phyloP scores from a whole-genome alignment of 768 basidiomycete genomes.

The Pilatotrama ljubarskyi region DNA sequence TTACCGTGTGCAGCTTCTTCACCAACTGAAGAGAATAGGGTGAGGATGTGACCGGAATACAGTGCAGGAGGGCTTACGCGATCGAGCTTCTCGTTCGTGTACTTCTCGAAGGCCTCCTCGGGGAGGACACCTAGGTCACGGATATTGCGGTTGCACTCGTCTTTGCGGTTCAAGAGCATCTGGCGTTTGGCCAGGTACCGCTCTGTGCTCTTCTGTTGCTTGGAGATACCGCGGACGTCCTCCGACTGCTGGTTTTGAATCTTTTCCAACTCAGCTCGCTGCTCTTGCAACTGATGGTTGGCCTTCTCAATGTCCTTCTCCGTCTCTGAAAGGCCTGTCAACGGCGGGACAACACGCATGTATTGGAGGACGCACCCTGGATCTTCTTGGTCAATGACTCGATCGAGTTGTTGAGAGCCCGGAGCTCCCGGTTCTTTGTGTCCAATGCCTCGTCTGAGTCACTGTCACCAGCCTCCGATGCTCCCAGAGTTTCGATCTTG shows the following conservation, averaged over 20 bases:
- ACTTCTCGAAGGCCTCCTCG: slow-evolving; percentile 97
- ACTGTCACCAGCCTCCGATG: slow-evolving; percentile 54
- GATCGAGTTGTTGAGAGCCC: slow-evolving; percentile 65
- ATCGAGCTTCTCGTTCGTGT: slow-evolving; percentile 85
- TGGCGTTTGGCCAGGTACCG: slow-evolving; percentile 91
- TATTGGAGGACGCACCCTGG: slow-evolving; percentile 43
- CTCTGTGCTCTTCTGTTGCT: slow-evolving; percentile 93
- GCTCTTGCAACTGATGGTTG: slow-evolving; percentile 63
- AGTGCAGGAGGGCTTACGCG: slow-evolving; percentile 50
- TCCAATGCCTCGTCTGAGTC: slow-evolving; percentile 69
- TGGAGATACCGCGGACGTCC: slow-evolving; percentile 82
- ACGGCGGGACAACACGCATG: neutral
- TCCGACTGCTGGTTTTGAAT: slow-evolving; percentile 82
- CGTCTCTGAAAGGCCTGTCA: slow-evolving; percentile 45
- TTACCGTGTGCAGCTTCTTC: slow-evolving; percentile 89
- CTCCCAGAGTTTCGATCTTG: slow-evolving; percentile 76
- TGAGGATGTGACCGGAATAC: neutral
- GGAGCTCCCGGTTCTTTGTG: slow-evolving; percentile 66
- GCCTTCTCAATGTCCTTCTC: slow-evolving; percentile 74
- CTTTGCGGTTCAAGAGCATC: slow-evolving; percentile 80
- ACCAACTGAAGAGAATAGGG: slow-evolving; percentile 58
- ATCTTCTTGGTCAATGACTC: slow-evolving; percentile 60
- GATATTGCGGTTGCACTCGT: slow-evolving; percentile 94
- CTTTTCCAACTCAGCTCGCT: slow-evolving; percentile 65
- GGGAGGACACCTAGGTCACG: slow-evolving; percentile 95